Conservation (phyloP, 768 basidiomycete genomes). For the Termitomyces sp. region DNA sequence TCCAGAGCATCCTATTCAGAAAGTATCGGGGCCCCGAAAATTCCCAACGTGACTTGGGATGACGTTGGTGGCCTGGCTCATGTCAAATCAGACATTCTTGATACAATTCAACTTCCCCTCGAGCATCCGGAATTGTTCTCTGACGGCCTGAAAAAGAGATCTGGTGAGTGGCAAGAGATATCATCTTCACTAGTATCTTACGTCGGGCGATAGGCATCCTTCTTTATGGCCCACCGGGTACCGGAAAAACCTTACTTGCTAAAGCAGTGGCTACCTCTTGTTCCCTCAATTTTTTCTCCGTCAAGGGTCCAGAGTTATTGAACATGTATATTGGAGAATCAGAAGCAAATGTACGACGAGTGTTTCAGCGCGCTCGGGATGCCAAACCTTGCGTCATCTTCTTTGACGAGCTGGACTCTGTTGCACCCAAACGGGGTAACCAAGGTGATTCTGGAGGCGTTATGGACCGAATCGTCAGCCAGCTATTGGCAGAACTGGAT, state of each 20-base stretch:
- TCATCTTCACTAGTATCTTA: background rate
- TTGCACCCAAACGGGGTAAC: slow-evolving; percentile 91
- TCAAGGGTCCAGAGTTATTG: slow-evolving; percentile 92
- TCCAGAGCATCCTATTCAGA: slow-evolving; percentile 80
- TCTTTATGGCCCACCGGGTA: slow-evolving; percentile 92
- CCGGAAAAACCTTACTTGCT: slow-evolving; percentile 91
- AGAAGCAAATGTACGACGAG: slow-evolving; percentile 91
- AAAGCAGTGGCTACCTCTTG: slow-evolving; percentile 97
- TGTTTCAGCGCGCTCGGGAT: slow-evolving; percentile 88
- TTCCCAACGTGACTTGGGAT: slow-evolving; percentile 94
- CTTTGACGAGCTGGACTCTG: slow-evolving; percentile 93
- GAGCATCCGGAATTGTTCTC: slow-evolving; percentile 88
- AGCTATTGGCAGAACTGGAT: slow-evolving; percentile 89
- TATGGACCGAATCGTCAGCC: slow-evolving; percentile 97
- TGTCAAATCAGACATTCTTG: slow-evolving; percentile 90
- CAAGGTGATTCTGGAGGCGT: slow-evolving; percentile 97
- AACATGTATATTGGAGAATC: slow-evolving; percentile 99
- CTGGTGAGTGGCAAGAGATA: slow-evolving; percentile 47
- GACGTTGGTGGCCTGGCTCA: slow-evolving; percentile 89
- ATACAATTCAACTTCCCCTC: slow-evolving; percentile 90
- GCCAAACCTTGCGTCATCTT: slow-evolving; percentile 94
- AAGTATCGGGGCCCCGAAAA: slow-evolving; percentile 95
- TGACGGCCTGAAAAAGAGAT: slow-evolving; percentile 91
- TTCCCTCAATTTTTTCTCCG: slow-evolving; percentile 93
- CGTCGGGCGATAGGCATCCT: slow-evolving; percentile 58